Conservation (phyloP, 306 rosid species). For the Medicago arabica region DNA sequence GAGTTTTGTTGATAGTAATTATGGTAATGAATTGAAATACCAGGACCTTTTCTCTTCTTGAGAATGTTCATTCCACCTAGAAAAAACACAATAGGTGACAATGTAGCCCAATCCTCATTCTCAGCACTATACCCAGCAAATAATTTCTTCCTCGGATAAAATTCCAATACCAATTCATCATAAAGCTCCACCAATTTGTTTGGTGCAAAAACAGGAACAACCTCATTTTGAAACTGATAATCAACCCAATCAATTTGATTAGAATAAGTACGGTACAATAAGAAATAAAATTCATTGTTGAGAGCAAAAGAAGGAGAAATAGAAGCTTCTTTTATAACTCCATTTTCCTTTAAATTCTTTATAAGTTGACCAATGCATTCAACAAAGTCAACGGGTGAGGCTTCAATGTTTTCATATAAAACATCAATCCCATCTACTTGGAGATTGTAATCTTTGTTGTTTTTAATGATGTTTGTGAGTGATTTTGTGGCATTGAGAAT, state of each 20-base stretch:
- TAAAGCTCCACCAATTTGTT: constrained; percentile 1
- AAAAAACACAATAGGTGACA: constrained; percentile 57
- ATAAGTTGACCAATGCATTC: constrained; percentile 42
- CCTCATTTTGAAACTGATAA: constrained; percentile 57
- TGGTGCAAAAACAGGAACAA: neutral
- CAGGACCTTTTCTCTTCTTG: constrained; percentile 34
- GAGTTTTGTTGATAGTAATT: constrained; percentile 33
- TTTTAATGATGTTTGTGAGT: constrained; percentile 34
- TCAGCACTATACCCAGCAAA: constrained; percentile 54
- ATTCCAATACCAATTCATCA: neutral
- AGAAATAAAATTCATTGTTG: constrained; percentile 4
- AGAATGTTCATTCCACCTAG: constrained; percentile 45
- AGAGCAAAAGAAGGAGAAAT: constrained; percentile 46
- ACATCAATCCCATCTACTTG: constrained; percentile 46
- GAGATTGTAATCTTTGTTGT: neutral
- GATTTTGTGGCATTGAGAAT: constrained; percentile 46
- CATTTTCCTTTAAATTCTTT: constrained; percentile 33
- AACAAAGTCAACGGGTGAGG: constrained; percentile 28
- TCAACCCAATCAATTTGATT: constrained; percentile 39
- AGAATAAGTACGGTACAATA: neutral
- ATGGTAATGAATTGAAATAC: constrained; percentile 55
- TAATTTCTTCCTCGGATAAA: constrained; percentile 45
- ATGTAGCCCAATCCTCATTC: constrained; percentile 50
- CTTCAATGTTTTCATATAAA: constrained; percentile 39
- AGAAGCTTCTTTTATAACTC: constrained; percentile 38